Conservation (phyloP, 2,329 filamentous ascomycete species). For the Fusarium gaditjirri region DNA sequence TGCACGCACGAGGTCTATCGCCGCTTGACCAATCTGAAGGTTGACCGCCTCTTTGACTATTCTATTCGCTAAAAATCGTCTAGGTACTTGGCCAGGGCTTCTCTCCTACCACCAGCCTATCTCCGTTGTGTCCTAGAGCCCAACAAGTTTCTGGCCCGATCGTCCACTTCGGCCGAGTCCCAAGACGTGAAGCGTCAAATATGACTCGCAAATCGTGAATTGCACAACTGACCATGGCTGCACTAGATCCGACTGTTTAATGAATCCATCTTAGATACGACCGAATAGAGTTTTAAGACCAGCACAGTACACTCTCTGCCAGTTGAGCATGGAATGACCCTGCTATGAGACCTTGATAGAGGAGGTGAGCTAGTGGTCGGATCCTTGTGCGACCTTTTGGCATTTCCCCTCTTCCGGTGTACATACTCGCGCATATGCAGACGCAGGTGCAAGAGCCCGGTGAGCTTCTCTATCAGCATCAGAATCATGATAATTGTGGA, state of each 20-base stretch:
- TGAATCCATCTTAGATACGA: constrained; percentile 39
- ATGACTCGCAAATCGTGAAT: constrained; percentile 40
- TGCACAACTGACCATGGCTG: constrained; percentile 30
- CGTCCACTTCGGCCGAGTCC: constrained; percentile 17
- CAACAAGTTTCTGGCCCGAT: constrained; percentile 22
- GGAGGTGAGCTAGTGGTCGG: constrained; percentile 31
- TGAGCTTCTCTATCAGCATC: constrained; percentile 32
- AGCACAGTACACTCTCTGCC: constrained; percentile 39
- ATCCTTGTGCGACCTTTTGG: constrained; percentile 37
- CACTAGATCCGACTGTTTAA: constrained; percentile 42
- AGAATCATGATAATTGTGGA: constrained; percentile 14
- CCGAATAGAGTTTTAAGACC: constrained; percentile 38
- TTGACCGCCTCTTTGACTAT: constrained; percentile 42
- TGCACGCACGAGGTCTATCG: constrained; percentile 31
- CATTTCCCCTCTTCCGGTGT: constrained; percentile 37
- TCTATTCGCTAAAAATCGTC: constrained; percentile 34
- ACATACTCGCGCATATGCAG: constrained; percentile 40
- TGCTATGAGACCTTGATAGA: constrained; percentile 37
- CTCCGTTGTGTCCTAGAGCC: constrained; percentile 26
- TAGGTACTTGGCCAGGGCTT: constrained; percentile 21
- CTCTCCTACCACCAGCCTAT: constrained; percentile 19
- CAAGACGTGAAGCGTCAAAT: constrained; percentile 28
- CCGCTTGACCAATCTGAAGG: constrained; percentile 37
- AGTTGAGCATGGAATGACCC: constrained; percentile 36
- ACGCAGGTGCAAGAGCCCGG: constrained; percentile 36